phyloP scores from a whole-genome alignment of 176 grass and related monocot genomes.

The Triticum turgidum region DNA sequence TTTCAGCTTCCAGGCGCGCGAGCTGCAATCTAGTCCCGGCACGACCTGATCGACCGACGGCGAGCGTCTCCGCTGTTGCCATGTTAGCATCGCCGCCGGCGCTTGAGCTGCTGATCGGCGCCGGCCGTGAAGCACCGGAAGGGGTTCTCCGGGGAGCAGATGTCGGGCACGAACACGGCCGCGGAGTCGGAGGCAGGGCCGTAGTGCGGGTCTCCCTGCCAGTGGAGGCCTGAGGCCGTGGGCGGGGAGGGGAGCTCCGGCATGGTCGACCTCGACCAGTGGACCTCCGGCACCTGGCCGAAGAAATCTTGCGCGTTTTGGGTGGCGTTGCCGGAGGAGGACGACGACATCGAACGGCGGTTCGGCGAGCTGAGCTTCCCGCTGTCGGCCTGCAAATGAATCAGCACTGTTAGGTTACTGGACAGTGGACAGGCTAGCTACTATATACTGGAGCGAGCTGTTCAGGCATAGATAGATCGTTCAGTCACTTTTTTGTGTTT shows the following conservation, averaged over 20 bases:
- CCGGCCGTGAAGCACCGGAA: slow-evolving; percentile 38
- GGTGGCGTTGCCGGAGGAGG: slow-evolving; percentile 20
- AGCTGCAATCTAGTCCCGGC: not conserved
- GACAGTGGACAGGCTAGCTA: not conserved
- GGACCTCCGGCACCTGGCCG: slow-evolving; percentile 66
- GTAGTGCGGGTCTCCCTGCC: slow-evolving; percentile 38
- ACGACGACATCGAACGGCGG: slow-evolving; percentile 20
- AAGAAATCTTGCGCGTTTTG: slow-evolving; percentile 43
- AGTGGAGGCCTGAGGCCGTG: slow-evolving; percentile 66
- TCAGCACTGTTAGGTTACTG: not conserved
- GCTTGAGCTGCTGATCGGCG: slow-evolving; percentile 26
- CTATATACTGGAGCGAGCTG: not conserved
- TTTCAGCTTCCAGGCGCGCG: not conserved
- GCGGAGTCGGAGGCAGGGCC: not conserved
- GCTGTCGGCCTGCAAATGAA: slow-evolving; percentile 69
- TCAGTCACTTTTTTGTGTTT: not conserved
- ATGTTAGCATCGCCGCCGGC: slow-evolving; percentile 35
- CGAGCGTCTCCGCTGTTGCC: not conserved
- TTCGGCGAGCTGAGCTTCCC: slow-evolving; percentile 64
- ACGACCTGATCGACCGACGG: not conserved
- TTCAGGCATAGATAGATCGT: not conserved
- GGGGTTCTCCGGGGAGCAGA: slow-evolving; percentile 46
- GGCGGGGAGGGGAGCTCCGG: slow-evolving; percentile 74
- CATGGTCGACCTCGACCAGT: slow-evolving; percentile 63
- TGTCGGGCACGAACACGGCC: slow-evolving; percentile 55